These are phyloP conservation scores for Boeremia exigua DNA, from an alignment of 2,329 filamentous ascomycete genomes.

Conservation along the genomic window DNA sequence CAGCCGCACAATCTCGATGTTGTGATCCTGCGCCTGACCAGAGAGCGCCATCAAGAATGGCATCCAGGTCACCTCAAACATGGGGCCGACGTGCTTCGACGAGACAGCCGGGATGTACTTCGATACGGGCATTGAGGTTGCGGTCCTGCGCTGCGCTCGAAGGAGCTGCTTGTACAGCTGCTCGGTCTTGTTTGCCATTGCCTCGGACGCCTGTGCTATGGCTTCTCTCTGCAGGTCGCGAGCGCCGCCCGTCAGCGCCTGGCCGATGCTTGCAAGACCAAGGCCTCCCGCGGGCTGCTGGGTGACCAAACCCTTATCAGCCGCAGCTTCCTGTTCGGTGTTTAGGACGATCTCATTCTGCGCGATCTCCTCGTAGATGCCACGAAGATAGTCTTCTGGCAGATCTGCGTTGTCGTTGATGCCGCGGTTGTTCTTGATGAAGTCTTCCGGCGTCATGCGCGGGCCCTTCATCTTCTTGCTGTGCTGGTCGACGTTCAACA, in stretches of 20 bases:
- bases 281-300: constrained; percentile 64
- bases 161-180: constrained; percentile 94
- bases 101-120: constrained; percentile 92
- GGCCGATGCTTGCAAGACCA: constrained; percentile 81
- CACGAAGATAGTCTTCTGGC: constrained; percentile 86
- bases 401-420: constrained; percentile 97
- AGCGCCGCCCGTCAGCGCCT: constrained; percentile 89
- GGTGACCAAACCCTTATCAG: constrained; percentile 70
- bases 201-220: constrained; percentile 92
- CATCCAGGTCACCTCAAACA: constrained; percentile 99
- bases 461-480: constrained; percentile 80
- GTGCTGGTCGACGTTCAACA: constrained; percentile 96
- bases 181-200: constrained; percentile 81
- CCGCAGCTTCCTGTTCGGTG: constrained; percentile 88
- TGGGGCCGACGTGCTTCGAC: constrained; percentile 92
- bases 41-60: constrained; percentile 95
- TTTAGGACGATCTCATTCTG: constrained; percentile 92
- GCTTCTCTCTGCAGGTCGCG: constrained; percentile 91
- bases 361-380: constrained; percentile 91
- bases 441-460: constrained; percentile 95
- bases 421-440: constrained; percentile 98
- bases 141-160: constrained; percentile 83
- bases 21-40: constrained; percentile 91
- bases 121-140: constrained; percentile 69
- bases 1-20: constrained; percentile 86